Evolutionary conservation across 768 basidiomycete genomes (phyloP).

Genomic region (Rhizopogon vulgaris): DNA sequence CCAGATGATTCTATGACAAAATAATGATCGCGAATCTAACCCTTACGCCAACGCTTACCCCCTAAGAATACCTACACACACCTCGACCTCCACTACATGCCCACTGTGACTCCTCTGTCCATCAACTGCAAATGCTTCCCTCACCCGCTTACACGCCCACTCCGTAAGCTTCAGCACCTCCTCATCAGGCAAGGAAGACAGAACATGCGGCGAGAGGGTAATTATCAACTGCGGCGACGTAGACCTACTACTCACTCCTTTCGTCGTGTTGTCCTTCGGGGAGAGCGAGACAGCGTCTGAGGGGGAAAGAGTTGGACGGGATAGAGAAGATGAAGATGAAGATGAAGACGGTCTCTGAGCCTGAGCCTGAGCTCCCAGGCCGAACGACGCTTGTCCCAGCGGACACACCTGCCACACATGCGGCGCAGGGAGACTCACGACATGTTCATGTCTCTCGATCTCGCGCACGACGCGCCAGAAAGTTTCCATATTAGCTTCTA

Average conservation of each 20-base stretch:
- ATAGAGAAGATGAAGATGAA: slow-evolving; percentile 1
- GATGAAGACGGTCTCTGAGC: not conserved
- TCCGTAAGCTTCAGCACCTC: slow-evolving; percentile 67
- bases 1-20: no score
- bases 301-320: slow-evolving; percentile 2
- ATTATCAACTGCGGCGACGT: slow-evolving; percentile 52
- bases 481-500: slow-evolving; percentile 68
- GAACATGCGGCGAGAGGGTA: slow-evolving; percentile 76
- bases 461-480: slow-evolving; percentile 81
- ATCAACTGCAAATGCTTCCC: slow-evolving; percentile 40
- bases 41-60: slow-evolving; percentile 26
- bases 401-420: slow-evolving; percentile 86
- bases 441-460: slow-evolving; percentile 81
- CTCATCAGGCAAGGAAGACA: slow-evolving; percentile 56
- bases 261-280: not conserved
- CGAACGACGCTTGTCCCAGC: slow-evolving; percentile 12
- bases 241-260: slow-evolving; percentile 1
- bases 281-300: not conserved
- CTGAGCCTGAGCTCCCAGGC: slow-evolving; percentile 6
- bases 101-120: slow-evolving; percentile 18
- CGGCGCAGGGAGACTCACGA: slow-evolving; percentile 76
- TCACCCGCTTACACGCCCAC: slow-evolving; percentile 71
- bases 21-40: no score
- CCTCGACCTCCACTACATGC: slow-evolving; percentile 44
- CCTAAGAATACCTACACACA: slow-evolving; percentile 69